Percentiles rank a stretch among this genome's conserved stretches.
Evolutionary conservation across 768 basidiomycete species (phyloP).

Genomic region (Omphalotus guepiniiformis): DNA sequence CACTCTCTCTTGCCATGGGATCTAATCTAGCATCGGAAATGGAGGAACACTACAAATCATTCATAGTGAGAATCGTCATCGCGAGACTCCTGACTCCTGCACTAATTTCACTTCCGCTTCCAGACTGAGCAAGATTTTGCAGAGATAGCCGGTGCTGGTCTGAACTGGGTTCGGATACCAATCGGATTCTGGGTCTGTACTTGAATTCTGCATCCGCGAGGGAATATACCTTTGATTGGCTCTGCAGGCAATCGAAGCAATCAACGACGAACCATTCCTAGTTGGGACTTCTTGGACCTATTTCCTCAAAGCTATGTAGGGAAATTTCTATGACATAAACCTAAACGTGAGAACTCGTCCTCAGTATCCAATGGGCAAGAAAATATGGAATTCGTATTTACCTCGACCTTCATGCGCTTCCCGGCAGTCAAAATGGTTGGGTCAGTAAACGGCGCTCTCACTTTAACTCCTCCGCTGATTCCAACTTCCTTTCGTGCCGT

Average conservation of each 20-base stretch:
- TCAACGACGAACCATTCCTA: conserved; percentile 78
- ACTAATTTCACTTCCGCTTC: not conserved
- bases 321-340: not conserved
- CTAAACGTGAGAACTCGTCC: conserved; percentile 55
- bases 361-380: conserved; percentile 74
- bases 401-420: conserved; percentile 71
- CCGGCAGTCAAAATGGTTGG: conserved; percentile 85
- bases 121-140: conserved; percentile 94
- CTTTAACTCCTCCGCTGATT: not conserved
- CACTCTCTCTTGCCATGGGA: conserved; percentile 4
- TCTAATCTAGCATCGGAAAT: conserved; percentile 30
- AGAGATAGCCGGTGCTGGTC: conserved; percentile 81
- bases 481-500: not conserved
- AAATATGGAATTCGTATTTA: conserved; percentile 91
- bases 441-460: conserved; percentile 45
- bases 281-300: conserved; percentile 70
- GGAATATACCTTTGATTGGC: not conserved
- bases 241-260: conserved; percentile 40
- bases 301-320: conserved; percentile 26
- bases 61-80: conserved; percentile 55
- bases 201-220: conserved; percentile 41
- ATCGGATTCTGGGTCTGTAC: conserved; percentile 75
- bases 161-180: conserved; percentile 85
- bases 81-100: not conserved
- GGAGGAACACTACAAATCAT: conserved; percentile 79